Conservation (phyloP, 257 asterid genomes). For the Cynanchum wilfordii region DNA sequence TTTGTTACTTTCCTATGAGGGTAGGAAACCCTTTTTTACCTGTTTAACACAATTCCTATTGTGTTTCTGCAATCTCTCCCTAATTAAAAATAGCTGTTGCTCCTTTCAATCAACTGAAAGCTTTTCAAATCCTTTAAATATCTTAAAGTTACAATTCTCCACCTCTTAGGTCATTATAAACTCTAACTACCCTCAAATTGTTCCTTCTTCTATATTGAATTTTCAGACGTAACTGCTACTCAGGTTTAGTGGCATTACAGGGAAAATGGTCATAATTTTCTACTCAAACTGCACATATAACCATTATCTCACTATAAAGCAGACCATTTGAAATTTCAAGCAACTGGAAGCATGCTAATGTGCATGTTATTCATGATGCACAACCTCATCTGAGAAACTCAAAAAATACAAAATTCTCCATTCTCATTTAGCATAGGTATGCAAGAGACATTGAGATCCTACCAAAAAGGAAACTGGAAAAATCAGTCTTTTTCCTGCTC, state of each 20-base stretch:
- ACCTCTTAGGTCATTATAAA: neutral
- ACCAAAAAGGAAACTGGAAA: neutral
- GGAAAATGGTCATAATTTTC: neutral
- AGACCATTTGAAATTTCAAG: slow-evolving; percentile 1
- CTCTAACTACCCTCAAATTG: neutral
- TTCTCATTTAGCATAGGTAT: neutral
- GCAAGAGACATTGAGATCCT: neutral
- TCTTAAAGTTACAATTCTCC: neutral
- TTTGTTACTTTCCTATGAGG: neutral
- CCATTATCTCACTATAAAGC: neutral
- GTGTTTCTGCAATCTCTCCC: neutral
- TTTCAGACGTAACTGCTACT: neutral
- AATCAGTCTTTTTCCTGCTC: neutral
- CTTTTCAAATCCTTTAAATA: neutral
- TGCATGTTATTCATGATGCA: neutral
- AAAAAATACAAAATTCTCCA: neutral
- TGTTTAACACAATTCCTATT: neutral
- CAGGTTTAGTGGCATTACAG: neutral
- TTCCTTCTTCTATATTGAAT: neutral
- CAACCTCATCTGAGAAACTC: neutral
- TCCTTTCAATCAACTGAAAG: neutral
- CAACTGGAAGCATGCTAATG: slow-evolving; percentile 2
- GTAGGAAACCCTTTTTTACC: neutral
- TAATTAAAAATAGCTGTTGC: neutral
- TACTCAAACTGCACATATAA: neutral